A percentile compares a stretch with the other conserved stretches of the same genome.
Evolutionary conservation across 139 green algal species (phyloP).

Genomic region (Chlorella sorokiniana): DNA sequence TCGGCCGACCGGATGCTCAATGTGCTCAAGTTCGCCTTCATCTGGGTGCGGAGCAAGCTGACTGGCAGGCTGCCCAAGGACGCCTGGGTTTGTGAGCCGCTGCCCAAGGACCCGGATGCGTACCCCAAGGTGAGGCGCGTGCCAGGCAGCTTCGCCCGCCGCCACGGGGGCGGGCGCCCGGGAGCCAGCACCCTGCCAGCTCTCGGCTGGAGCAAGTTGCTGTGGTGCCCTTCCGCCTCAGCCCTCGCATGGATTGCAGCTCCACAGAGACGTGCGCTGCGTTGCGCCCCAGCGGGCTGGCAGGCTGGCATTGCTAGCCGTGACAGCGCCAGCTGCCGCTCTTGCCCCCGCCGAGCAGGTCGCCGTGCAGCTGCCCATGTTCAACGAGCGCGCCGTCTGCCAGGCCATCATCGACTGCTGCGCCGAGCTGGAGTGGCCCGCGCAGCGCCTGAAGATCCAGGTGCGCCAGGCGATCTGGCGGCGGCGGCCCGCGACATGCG

Average conservation of each 20-base stretch:
- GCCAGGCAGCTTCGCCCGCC: not conserved
- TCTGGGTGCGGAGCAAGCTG: constrained; percentile 14
- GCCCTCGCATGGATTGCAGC: too few species aligned
- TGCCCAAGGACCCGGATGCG: constrained; percentile 40
- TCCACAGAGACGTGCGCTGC: too few species aligned
- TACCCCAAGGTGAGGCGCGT: constrained; percentile 28
- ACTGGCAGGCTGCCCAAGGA: constrained; percentile 54
- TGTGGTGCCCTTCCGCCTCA: too few species aligned
- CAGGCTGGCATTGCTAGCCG: too few species aligned
- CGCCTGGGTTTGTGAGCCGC: constrained; percentile 36
- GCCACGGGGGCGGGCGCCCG: not conserved
- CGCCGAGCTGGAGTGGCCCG: constrained; percentile 80
- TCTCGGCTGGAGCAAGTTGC: not conserved
- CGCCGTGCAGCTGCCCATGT: constrained; percentile 96
- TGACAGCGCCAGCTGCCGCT: not conserved
- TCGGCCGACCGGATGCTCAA: constrained; percentile 54
- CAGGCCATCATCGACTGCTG: constrained; percentile 81
- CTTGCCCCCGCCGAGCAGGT: constrained; percentile 54
- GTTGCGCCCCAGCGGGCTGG: too few species aligned
- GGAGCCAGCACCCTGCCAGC: not conserved
- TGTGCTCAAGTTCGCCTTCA: constrained; percentile 48
- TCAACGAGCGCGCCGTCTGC: constrained; percentile 88
- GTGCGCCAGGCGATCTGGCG: constrained; percentile 8
- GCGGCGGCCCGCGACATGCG: not conserved
- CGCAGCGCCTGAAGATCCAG: constrained; percentile 68